phyloP scores from a whole-genome alignment of 768 basidiomycete species.

The Cytidiella melzeri region DNA sequence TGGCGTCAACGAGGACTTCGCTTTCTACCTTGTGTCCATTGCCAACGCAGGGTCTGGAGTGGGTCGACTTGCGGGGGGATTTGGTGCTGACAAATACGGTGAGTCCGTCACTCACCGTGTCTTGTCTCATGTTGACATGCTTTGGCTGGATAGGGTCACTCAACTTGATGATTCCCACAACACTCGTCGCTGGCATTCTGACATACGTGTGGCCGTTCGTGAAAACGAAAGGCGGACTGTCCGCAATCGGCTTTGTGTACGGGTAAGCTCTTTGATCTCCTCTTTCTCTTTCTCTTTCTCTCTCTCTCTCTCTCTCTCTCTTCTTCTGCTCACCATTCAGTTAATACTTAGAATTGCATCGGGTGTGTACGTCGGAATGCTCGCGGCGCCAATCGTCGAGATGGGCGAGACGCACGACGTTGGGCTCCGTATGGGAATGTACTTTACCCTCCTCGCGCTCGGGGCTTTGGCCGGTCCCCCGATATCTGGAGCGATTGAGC shows the following conservation, averaged over 20 bases:
- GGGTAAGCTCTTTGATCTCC: too few species aligned
- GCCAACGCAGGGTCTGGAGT: constrained; percentile 62
- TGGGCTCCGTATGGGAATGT: constrained; percentile 59
- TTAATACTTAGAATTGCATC: constrained; percentile 47
- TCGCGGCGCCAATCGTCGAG: constrained; percentile 50
- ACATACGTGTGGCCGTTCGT: constrained; percentile 72
- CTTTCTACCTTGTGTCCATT: constrained; percentile 63
- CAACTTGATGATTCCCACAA: constrained; percentile 65
- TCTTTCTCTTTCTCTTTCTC: too few species aligned
- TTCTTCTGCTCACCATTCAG: not conserved
- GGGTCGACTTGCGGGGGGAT: constrained; percentile 52
- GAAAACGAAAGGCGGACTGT: constrained; percentile 34
- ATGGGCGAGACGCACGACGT: constrained; percentile 58
- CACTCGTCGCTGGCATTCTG: constrained; percentile 44
- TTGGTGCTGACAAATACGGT: constrained; percentile 51
- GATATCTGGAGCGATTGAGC: constrained; percentile 63
- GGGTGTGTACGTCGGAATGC: constrained; percentile 54
- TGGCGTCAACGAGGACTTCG: constrained; percentile 43
- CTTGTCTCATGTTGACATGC: not conserved
- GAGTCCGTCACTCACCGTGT: constrained; percentile 12
- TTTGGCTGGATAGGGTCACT: constrained; percentile 41
- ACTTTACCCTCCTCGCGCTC: constrained; percentile 50
- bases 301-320: not conserved
- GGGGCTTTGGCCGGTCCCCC: constrained; percentile 67
- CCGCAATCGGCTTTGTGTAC: constrained; percentile 54